Evolutionary conservation across 2,329 filamentous ascomycete species (phyloP), one percentile per base, ranked within the genome.

Genomic region (Penicillium sp.): DNA sequence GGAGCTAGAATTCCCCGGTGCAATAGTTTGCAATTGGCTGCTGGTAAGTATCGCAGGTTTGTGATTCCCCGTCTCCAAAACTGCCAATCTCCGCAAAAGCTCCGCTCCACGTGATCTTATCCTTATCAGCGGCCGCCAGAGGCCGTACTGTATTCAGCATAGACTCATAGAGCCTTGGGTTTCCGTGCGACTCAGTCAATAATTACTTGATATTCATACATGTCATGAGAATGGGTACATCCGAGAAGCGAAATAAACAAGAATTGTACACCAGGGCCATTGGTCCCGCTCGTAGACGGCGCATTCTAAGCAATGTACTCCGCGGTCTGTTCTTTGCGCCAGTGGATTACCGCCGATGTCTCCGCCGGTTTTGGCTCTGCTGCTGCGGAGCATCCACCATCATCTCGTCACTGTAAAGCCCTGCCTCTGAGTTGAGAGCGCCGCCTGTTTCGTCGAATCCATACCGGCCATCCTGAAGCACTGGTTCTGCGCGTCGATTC

Each of bases 381-480:
- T 66, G 67, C 28, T 66, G 54, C 13, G 76, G 75, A n/a, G 71
- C 68, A 65, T 79, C 78, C 17, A 76, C 68, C 73, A 78, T 75
- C 76, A 80, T 79, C 60, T 76, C 64, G 61, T 80, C 78, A 53
- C 78, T 79, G 61, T 79, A 78, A 4, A 78, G 69, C 3, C 74
- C 70, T 4, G 68, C 60, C 9, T 70, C 38, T 45, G 67, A 42
- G 54, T 67, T 47, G 64, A 63, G 26, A 54, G 58, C 42, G 35
- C 61, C 66, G 30, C 56, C 60, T 19, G 65, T 59, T 24, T 73
- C 70, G 40, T 67, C 71, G 44, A 80, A 80, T 8, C 78, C 78
- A 60, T 75, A 77, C 22, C 70, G 75, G 38, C 77, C 79, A 65
- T 80, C 76, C 60, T 67, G 61, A 2, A 62, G 17, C 5, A 19